phyloP scores from a whole-genome alignment of 2,329 filamentous ascomycete species.

The Penicillium sp. region DNA sequence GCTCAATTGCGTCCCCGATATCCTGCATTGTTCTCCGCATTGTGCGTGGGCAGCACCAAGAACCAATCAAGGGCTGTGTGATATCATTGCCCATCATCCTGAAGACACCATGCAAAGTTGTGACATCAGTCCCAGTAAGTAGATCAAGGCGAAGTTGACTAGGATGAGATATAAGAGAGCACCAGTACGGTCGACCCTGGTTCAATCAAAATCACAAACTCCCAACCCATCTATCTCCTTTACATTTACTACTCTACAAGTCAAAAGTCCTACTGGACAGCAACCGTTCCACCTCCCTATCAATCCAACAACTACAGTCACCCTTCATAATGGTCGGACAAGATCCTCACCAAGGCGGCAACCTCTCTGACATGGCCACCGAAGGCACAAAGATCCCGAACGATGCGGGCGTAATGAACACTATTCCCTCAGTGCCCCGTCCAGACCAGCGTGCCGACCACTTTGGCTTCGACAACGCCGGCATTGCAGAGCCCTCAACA shows the following conservation, averaged over 20 bases:
- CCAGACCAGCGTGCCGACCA: slow-evolving; percentile 45
- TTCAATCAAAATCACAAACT: not conserved
- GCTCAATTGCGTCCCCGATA: not conserved
- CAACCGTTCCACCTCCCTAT: not conserved
- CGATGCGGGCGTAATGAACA: slow-evolving; percentile 45
- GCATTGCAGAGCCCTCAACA: slow-evolving; percentile 34
- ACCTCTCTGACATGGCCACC: slow-evolving; percentile 40
- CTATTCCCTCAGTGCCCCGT: slow-evolving; percentile 48
- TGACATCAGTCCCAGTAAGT: slow-evolving; percentile 18
- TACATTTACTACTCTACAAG: not conserved
- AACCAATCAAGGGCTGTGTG: slow-evolving; percentile 12
- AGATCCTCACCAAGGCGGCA: slow-evolving; percentile 36
- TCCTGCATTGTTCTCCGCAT: not conserved
- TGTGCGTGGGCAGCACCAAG: not conserved
- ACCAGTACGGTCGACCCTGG: not conserved
- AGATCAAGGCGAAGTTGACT: not conserved
- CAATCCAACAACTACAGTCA: not conserved
- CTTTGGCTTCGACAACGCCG: slow-evolving; percentile 33
- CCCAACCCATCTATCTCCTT: not conserved
- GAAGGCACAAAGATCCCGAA: slow-evolving; percentile 43
- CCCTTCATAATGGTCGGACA: slow-evolving; percentile 19
- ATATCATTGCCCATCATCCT: slow-evolving; percentile 24
- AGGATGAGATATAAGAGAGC: slow-evolving; percentile 2
- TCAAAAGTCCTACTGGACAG: not conserved
- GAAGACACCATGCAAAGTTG: not conserved